Evolutionary conservation across 2,329 filamentous ascomycete species (phyloP), one percentile per base, ranked within the genome.

Genomic region (Pestalotiopsis sp.): DNA sequence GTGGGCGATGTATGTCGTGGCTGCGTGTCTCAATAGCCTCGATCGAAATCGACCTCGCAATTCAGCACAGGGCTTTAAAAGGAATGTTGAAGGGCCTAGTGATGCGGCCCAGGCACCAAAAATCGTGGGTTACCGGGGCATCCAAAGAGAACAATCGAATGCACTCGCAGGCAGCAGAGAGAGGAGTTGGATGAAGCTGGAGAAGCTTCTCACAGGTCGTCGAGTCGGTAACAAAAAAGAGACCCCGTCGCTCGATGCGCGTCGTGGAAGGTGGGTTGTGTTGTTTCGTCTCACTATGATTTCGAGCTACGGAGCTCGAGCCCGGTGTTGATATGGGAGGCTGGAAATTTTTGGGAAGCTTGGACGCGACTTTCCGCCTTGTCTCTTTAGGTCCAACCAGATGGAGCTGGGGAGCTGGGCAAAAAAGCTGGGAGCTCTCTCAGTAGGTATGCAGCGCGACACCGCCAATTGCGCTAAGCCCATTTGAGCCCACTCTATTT

Each of bases 291-390:
- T 66, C 64, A 39, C 64, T 58, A 38, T 6, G 14, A 52, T 66
- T 56, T 66, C 27, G 49, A 66, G 63, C 41, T 66, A 38, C 23
- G 27, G 49, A 39, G 27, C 52, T 38, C 27, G 31, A 41, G 59
- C 59, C 59, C 27, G 59, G 23, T 31, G 65, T 61, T 59, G 65
- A 61, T 38, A 25, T 59, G 25, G n/a, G 59, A 67, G 74, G 75
- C 73, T 76, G 74, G 74, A 73, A 75, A 70, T 74, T 75, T 74
- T 76, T 74, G 65, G 69, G 67, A 31, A 75, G 73, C 73, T 74
- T 75, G 66, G 73, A 74, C 72, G 67, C 70, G 63, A 69, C 69
- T 69, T 72, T 71, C 69, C 69, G 68, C 70, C 69, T 64, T 63
- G 65, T 36, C 38, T 17, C 36, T 31, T 59, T 56, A 52, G 61